Evolutionary conservation across 163 green algal species (phyloP), one percentile per base, ranked within the genome.

Genomic region (Coccomyxa subellipsoidea): DNA sequence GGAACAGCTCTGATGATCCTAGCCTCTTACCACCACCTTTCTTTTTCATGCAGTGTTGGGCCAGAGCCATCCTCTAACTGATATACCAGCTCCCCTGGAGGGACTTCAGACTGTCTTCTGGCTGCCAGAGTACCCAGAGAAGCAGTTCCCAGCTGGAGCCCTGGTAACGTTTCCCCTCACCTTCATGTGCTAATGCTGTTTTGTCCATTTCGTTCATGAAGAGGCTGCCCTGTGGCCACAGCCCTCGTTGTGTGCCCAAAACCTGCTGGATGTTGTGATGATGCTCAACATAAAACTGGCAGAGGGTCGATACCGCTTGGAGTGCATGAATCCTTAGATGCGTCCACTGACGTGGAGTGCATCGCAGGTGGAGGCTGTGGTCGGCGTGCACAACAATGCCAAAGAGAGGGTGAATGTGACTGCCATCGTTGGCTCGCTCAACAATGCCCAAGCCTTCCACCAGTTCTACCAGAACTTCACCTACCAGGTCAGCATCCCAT

Each of bases 391-490:
- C 78, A 86, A 83, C 37, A 37, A 53, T 27, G 78, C 59, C 53
- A 35, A 72, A 7, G 71, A 81, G 71, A 37, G 25, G 5, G 66
- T 77, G 70, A 86, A 86, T 78, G 34, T 86, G 8, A 79, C 82
- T 4, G 78, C 53, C 54, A 81, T 86, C 35, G 34, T 69, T n/a
- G 82, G 82, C 25, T 86, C 82, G 21, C 78, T 86, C 25, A 83
- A 86, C 78, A 69, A 54, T 18, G 69, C 71, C 2, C 40, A 77
- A n/a, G 47, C 80, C 25, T 83, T 78, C 71, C 54, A n/a, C 71
- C n/a, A 79, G 12, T 81, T 73, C 78, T 81, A 81, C 40, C 78
- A 86, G 53, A 86, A 86, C 70, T 86, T 86, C 72, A 83, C 82
- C 2, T 12, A 34, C 21, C 23, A 38, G 73, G 80, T 84, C 8